Percentiles rank a stretch among this genome's conserved stretches.
Evolutionary conservation across 352 stramenopile genomes (phyloP).

Genomic region (Phytophthora megakarya): DNA sequence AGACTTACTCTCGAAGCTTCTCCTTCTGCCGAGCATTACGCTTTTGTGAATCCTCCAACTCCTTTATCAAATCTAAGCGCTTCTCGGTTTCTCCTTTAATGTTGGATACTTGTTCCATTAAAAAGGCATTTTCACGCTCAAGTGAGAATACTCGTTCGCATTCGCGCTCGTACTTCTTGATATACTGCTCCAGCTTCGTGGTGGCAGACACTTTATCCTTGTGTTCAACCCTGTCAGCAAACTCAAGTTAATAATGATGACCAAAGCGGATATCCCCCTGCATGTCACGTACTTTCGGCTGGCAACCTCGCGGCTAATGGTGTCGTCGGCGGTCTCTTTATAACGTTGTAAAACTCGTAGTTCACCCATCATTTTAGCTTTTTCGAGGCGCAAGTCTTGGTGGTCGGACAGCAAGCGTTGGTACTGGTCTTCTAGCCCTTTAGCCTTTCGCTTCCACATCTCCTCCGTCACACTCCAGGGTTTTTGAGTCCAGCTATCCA

Average conservation of each 20-base stretch:
- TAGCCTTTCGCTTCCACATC: slow-evolving; percentile 79
- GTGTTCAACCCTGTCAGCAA: slow-evolving; percentile 48
- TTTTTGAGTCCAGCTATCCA: slow-evolving; percentile 60
- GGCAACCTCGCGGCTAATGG: slow-evolving; percentile 58
- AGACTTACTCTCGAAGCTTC: slow-evolving; percentile 64
- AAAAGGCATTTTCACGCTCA: slow-evolving; percentile 70
- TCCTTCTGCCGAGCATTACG: slow-evolving; percentile 69
- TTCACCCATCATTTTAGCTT: slow-evolving; percentile 70
- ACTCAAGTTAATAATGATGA: neutral
- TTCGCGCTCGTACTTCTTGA: slow-evolving; percentile 84
- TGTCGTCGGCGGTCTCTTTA: slow-evolving; percentile 75
- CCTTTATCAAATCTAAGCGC: slow-evolving; percentile 66
- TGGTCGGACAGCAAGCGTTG: slow-evolving; percentile 68
- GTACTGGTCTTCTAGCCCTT: slow-evolving; percentile 72
- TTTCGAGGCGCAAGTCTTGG: slow-evolving; percentile 70
- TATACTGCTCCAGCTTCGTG: slow-evolving; percentile 78
- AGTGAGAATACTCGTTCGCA: slow-evolving; percentile 63
- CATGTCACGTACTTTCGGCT: slow-evolving; percentile 48
- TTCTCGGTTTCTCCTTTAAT: slow-evolving; percentile 82
- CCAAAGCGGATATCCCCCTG: too few species aligned
- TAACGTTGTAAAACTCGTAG: slow-evolving; percentile 72
- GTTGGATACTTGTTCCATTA: slow-evolving; percentile 69
- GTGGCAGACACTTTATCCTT: slow-evolving; percentile 70
- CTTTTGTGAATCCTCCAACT: slow-evolving; percentile 75
- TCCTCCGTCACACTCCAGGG: slow-evolving; percentile 77